phyloP scores from a whole-genome alignment of 257 asterid species.

The Coffea canephora region DNA sequence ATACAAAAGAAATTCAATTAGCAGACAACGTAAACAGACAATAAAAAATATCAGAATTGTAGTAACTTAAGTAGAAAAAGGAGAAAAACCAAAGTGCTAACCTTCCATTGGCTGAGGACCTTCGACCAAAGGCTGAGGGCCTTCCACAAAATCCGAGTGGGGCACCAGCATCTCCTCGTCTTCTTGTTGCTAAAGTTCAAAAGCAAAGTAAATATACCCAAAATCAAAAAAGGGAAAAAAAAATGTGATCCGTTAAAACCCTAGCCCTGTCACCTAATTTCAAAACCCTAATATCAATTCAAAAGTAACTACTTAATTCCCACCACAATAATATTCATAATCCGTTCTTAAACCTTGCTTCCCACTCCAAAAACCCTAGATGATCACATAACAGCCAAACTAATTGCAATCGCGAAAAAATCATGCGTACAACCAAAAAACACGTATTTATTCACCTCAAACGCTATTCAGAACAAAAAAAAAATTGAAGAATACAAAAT shows the following conservation, averaged over 20 bases:
- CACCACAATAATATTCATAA: constrained; percentile 6
- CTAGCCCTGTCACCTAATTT: constrained; percentile 21
- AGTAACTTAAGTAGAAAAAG: neutral
- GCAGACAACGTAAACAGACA: neutral
- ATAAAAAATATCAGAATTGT: neutral
- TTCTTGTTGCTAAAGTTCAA: constrained; percentile 56
- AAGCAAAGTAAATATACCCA: neutral
- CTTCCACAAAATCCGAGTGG: constrained; percentile 71
- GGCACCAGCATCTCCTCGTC: constrained; percentile 97
- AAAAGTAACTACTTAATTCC: constrained; percentile 20
- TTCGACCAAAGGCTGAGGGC: constrained; percentile 82
- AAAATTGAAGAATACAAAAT: constrained; percentile 17
- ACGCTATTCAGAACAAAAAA: constrained; percentile 5
- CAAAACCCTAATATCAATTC: constrained; percentile 24
- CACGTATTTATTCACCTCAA: constrained; percentile 4
- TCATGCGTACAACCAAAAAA: constrained; percentile 12
- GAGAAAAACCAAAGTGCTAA: constrained; percentile 9
- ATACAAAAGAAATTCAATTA: neutral
- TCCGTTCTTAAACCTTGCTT: constrained; percentile 34
- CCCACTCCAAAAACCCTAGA: constrained; percentile 55
- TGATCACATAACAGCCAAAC: constrained; percentile 40
- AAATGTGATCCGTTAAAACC: constrained; percentile 40
- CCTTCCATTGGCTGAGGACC: constrained; percentile 99
- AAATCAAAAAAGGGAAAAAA: neutral
- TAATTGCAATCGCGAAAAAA: neutral